Evolutionary conservation across 2,329 filamentous ascomycete species (phyloP).

Genomic region (Fusarium liriodendri): DNA sequence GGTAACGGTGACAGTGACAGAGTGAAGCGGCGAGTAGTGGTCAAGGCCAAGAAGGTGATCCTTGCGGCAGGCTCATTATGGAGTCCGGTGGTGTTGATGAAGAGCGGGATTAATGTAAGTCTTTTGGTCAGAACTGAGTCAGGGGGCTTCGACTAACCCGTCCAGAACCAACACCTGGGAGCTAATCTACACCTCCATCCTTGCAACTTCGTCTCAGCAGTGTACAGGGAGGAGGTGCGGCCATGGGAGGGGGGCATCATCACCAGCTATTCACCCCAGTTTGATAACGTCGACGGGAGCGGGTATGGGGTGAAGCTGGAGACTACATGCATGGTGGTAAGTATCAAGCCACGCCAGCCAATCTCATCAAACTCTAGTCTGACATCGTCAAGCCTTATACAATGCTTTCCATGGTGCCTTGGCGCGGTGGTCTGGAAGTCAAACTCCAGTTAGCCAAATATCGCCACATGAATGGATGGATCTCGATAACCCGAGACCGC

Average conservation of each 20-base stretch:
- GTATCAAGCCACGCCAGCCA: conserved; percentile 33
- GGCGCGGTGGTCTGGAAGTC: conserved; percentile 74
- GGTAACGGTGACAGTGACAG: conserved; percentile 67
- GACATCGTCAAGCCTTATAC: conserved; percentile 66
- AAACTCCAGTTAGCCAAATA: conserved; percentile 78
- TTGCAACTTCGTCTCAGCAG: conserved; percentile 66
- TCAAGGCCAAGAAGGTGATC: conserved; percentile 85
- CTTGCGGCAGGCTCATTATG: conserved; percentile 81
- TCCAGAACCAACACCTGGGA: conserved; percentile 81
- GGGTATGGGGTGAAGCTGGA: conserved; percentile 90
- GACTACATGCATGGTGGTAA: conserved; percentile 74
- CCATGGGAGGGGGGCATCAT: conserved; percentile 82
- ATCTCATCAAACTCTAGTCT: conserved; percentile 16
- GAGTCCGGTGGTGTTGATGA: conserved; percentile 79
- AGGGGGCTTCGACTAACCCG: conserved; percentile 34
- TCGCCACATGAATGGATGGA: conserved; percentile 76
- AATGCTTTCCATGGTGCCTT: conserved; percentile 72
- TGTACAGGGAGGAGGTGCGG: conserved; percentile 77
- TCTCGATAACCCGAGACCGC: conserved; percentile 80
- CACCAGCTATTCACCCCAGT: conserved; percentile 80
- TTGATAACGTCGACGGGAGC: conserved; percentile 82
- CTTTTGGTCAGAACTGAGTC: conserved; percentile 1
- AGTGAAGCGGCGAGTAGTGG: conserved; percentile 69
- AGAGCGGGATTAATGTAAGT: conserved; percentile 78
- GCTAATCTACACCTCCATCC: conserved; percentile 86